These are phyloP conservation scores for Clonostachys rhizophaga DNA, from an alignment of 2,329 filamentous ascomycete species.

Conservation along the genomic window DNA sequence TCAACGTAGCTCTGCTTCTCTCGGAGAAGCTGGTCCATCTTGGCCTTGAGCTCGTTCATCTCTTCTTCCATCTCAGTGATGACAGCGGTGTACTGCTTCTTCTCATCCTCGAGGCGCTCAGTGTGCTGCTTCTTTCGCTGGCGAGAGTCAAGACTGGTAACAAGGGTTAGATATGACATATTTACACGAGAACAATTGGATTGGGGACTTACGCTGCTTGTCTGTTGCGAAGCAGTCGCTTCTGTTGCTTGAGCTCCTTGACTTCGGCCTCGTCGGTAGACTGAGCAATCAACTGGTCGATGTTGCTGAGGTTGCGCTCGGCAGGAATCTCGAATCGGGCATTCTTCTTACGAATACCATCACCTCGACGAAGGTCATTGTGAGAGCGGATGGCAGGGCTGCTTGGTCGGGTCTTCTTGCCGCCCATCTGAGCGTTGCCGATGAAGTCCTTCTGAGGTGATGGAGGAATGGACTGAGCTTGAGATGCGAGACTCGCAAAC, in stretches of 20 bases:
- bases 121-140: slow-evolving; percentile 99
- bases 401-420: slow-evolving; percentile 59
- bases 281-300: slow-evolving; percentile 85
- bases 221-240: slow-evolving; percentile 87
- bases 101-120: slow-evolving; percentile 92
- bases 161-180: slow-evolving; percentile 2
- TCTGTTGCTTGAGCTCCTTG: slow-evolving; percentile 98
- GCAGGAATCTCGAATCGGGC: slow-evolving; percentile 95
- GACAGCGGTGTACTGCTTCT: slow-evolving; percentile 79
- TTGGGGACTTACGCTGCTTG: slow-evolving; percentile 77
- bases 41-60: slow-evolving; percentile 61
- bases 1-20: slow-evolving; percentile 72
- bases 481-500: slow-evolving; percentile 44
- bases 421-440: slow-evolving; percentile 40
- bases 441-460: slow-evolving; percentile 58
- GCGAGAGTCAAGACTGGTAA: slow-evolving; percentile 85
- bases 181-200: slow-evolving; percentile 4
- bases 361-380: slow-evolving; percentile 72
- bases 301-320: slow-evolving; percentile 89
- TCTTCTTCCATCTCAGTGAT: slow-evolving; percentile 78
- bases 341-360: slow-evolving; percentile 98
- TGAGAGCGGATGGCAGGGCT: slow-evolving; percentile 69
- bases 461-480: slow-evolving; percentile 44
- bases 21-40: slow-evolving; percentile 65
- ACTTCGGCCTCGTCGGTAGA: slow-evolving; percentile 88